Conservation (phyloP, 139 green algal genomes). For the Tetraselmis striata region DNA sequence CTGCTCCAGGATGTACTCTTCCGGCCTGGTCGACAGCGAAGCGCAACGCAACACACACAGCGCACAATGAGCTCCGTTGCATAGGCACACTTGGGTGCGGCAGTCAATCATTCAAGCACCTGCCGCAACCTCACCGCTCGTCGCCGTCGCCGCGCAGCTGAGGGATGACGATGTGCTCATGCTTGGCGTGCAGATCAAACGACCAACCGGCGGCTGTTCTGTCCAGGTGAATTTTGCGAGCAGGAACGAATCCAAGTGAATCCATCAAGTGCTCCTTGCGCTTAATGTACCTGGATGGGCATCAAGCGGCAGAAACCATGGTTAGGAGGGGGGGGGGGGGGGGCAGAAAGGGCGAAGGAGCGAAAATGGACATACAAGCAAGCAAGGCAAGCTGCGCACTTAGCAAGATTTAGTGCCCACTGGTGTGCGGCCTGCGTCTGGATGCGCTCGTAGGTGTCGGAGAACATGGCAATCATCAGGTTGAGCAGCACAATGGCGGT, state of each 20-base stretch:
- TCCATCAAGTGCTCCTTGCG: not conserved
- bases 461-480: conserved; percentile 4
- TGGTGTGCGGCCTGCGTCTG: not conserved
- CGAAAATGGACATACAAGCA: not conserved
- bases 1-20: not conserved
- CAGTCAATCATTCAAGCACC: too few species aligned
- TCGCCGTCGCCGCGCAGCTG: not conserved
- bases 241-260: not conserved
- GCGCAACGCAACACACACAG: too few species aligned
- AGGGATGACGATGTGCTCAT: not conserved
- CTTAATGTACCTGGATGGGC: not conserved
- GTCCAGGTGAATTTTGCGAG: not conserved
- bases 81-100: too few species aligned
- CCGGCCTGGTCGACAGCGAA: not conserved
- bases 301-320: not conserved
- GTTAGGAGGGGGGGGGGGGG: not conserved
- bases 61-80: too few species aligned
- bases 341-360: not conserved
- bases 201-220: not conserved
- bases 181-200: not conserved
- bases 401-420: not conserved
- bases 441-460: not conserved
- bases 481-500: not conserved
- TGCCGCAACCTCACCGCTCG: not conserved
- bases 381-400: not conserved